Conservation (phyloP, 306 rosid genomes). For the Ammopiptanthus mongolicus region DNA sequence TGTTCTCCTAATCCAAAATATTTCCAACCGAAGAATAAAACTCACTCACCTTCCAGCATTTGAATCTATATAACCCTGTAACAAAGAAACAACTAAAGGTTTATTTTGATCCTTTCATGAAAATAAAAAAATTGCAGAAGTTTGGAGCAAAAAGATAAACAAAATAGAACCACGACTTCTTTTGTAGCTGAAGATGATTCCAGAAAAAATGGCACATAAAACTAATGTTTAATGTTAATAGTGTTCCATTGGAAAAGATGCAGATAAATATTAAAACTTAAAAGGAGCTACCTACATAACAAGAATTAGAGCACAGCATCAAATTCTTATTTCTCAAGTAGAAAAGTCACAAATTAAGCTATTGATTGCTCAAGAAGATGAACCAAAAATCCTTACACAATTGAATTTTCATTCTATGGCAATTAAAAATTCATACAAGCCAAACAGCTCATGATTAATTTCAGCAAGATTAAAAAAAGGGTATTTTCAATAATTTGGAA, state of each 20-base stretch:
- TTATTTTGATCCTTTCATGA: background rate
- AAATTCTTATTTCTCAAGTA: background rate
- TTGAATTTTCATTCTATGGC: background rate
- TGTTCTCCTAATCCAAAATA: background rate
- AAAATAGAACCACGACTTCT: background rate
- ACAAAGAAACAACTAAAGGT: constrained; percentile 14
- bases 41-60: constrained; percentile 28
- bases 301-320: background rate
- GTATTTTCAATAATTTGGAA: background rate
- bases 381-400: background rate
- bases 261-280: background rate
- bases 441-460: background rate
- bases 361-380: background rate
- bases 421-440: background rate
- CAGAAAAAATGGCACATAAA: too few relatives aligned
- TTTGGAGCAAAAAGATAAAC: background rate
- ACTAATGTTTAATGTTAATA: too few relatives aligned
- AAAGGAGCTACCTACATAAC: background rate
- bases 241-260: background rate
- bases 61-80: constrained; percentile 31
- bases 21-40: background rate
- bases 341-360: background rate
- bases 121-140: background rate
- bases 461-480: constrained; percentile 2
- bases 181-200: background rate